phyloP scores from a whole-genome alignment of 441 rosid genomes.

The Jatropha podagrica region DNA sequence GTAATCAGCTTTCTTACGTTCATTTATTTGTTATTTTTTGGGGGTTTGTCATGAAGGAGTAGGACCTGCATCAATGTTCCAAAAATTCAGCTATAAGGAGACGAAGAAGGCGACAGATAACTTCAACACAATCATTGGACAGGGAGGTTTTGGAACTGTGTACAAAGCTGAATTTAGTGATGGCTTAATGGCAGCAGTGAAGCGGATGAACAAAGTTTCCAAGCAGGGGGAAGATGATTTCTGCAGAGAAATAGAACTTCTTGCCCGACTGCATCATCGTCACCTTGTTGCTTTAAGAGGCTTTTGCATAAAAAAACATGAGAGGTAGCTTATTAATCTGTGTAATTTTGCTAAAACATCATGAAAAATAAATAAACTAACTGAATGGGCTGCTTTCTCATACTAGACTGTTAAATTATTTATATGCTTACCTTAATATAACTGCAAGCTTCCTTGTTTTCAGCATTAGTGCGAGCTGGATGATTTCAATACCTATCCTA shows the following conservation, averaged over 20 bases:
- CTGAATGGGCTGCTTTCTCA: not conserved
- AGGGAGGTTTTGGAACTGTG: constrained; percentile 93
- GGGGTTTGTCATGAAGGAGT: constrained; percentile 49
- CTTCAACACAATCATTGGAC: constrained; percentile 66
- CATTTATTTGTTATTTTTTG: not conserved
- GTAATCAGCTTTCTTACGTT: constrained; percentile 1
- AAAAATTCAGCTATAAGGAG: constrained; percentile 76
- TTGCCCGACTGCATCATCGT: constrained; percentile 93
- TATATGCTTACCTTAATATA: not conserved
- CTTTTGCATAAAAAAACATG: constrained; percentile 69
- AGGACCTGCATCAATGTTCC: constrained; percentile 71
- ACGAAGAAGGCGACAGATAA: constrained; percentile 70
- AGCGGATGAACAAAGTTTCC: constrained; percentile 70
- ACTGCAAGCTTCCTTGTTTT: not conserved
- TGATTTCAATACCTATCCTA: not conserved
- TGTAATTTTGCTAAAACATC: not conserved
- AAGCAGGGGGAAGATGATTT: constrained; percentile 78
- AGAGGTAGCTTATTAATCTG: constrained; percentile 53
- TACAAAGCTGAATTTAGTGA: constrained; percentile 73
- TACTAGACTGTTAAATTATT: not conserved
- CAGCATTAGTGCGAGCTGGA: not conserved
- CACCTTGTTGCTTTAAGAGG: constrained; percentile 92
- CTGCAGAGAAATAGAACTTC: constrained; percentile 91
- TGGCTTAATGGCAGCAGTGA: constrained; percentile 69
- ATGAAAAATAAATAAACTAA: not conserved